Base-by-base conservation (phyloP, 2,329 filamentous ascomycete species). In the Hypoxylon sp. region DNA sequence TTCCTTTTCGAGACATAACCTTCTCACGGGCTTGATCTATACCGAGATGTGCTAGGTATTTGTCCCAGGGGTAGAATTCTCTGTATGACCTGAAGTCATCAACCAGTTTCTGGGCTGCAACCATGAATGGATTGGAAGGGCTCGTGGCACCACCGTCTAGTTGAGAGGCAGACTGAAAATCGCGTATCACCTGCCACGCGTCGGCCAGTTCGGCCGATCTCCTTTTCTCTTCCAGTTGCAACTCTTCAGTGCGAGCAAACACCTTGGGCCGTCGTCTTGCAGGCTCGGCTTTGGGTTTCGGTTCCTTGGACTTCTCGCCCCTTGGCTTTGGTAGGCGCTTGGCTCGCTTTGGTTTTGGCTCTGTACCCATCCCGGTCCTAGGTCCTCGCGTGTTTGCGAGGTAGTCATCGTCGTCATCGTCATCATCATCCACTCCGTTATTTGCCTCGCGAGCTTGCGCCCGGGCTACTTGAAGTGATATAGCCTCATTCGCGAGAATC, bases 401-500 rank as follows among this genome's bases (percentile, higher is more conserved):
- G 56, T 68, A 68, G 26, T 68, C 49, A 30, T 55, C 69, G 62
- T 64, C 66, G 43, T 71, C 69, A 44, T 61, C 71, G 19, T 79
- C 78, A 55, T 73, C 62, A 59, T 73, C 63, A 58, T 75, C 65
- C 32, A 72, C 65, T 56, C 64, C 56, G 62, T 65, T 67, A 48
- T 71, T 68, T 50, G 72, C 69, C 57, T 68, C 65, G 52, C 74
- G 70, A 22, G 66, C 73, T 56, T 76, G 71, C 19, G 80, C 78
- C 54, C 79, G 79, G 10, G 77, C 79, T 59, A 84, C 84, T 65
- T 85, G 85, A 20, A 93, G 79, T 30, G 87, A 82, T 69, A 94
- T 85, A 7, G 92, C 89, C 74, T 96, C 90, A 32, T 90, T 90
- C 50, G 92, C 87, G 52, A 93, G 86, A 62, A 91, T 88, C 61